phyloP scores from a whole-genome alignment of 1,139 yeast species.

The Blastobotrys malaysiensis region DNA sequence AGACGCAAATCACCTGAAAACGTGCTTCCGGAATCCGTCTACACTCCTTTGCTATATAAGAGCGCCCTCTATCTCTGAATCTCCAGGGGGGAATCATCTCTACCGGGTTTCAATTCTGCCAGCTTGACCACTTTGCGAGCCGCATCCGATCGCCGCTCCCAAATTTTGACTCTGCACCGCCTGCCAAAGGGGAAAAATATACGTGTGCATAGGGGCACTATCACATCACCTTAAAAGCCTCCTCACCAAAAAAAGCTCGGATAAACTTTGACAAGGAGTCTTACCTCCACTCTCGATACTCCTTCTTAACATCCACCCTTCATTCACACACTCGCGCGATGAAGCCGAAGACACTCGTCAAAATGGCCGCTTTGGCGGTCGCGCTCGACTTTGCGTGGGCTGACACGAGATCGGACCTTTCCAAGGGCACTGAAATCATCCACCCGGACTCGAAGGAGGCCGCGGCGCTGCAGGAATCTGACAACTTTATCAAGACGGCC shows the following conservation, averaged over 20 bases:
- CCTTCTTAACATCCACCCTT: too few relatives aligned
- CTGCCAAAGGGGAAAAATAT: not conserved
- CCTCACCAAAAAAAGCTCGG: not conserved
- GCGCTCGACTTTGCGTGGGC: slow-evolving; percentile 1
- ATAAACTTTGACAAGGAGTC: not conserved
- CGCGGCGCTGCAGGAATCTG: slow-evolving; percentile 25
- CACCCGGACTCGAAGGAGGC: slow-evolving; percentile 32
- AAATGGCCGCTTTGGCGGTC: not conserved
- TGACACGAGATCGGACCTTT: slow-evolving; percentile 18
- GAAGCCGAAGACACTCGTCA: slow-evolving; percentile 2
- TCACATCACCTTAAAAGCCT: not conserved
- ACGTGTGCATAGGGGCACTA: not conserved
- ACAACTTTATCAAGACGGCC: slow-evolving; percentile 33
- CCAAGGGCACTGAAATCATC: slow-evolving; percentile 28
- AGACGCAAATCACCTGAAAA: not conserved
- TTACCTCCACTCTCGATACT: not conserved
- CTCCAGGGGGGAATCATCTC: too few relatives aligned
- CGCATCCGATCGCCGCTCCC: not conserved
- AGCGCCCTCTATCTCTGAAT: too few relatives aligned
- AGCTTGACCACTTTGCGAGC: not conserved
- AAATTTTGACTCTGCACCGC: not conserved
- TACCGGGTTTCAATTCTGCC: too few relatives aligned
- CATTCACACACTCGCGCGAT: too few relatives aligned
- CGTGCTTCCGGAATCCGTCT: not conserved
- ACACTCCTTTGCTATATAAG: not conserved